A percentile compares a stretch with the other conserved stretches of the same genome.
These are phyloP conservation scores for Camelina hispida DNA, from an alignment of 345 rosid species.

Conservation along the genomic window DNA sequence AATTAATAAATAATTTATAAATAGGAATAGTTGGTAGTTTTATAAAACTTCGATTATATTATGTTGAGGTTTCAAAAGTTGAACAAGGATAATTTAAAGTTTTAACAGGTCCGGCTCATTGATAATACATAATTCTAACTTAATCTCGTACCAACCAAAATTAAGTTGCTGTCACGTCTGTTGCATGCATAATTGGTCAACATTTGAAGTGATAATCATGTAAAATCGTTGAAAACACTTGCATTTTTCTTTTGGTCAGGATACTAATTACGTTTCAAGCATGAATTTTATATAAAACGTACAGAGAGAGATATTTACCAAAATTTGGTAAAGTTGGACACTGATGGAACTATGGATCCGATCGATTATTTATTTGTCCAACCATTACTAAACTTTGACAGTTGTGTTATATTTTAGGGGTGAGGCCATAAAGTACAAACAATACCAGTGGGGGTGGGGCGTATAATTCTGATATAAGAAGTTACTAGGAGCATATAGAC, in stretches of 20 bases:
- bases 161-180: conserved; percentile 29
- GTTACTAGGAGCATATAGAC: conserved; percentile 3
- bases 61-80: conserved; percentile 1
- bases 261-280: conserved; percentile 10
- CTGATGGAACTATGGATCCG: not conserved
- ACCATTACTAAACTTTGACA: not conserved
- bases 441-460: not conserved
- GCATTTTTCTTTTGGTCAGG: not conserved
- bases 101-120: conserved; percentile 4
- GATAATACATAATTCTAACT: conserved; percentile 25
- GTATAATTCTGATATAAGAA: not conserved
- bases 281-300: not conserved
- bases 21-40: conserved; percentile 18
- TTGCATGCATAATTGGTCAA: conserved; percentile 26
- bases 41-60: not conserved
- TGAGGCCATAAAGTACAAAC: conserved; percentile 6
- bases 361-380: not conserved
- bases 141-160: conserved; percentile 41
- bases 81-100: conserved; percentile 2
- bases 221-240: not conserved
- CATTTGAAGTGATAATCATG: not conserved
- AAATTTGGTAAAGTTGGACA: not conserved
- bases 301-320: not conserved
- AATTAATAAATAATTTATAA: not conserved
- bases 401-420: not conserved